Percentiles rank a stretch among this genome's conserved stretches.
Evolutionary conservation across 306 rosid genomes (phyloP).

Genomic region (Clitoria ternatea): DNA sequence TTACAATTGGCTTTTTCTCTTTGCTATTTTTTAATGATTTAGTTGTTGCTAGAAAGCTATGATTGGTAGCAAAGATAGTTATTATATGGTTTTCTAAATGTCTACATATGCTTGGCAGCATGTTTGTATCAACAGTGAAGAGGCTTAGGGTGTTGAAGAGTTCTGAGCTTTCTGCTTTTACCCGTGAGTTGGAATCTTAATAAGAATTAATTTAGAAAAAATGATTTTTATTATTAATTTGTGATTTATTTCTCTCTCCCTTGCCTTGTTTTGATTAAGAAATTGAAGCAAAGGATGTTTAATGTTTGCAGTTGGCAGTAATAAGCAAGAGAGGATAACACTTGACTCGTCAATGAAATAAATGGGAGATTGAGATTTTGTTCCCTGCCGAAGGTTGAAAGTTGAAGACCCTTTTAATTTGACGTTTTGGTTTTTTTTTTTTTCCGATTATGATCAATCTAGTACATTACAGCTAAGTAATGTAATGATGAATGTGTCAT

Average conservation of each 20-base stretch:
- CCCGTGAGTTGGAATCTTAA: slow-evolving; percentile 59
- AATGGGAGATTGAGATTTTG: slow-evolving; percentile 13
- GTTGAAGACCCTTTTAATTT: slow-evolving; percentile 23
- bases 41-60: slow-evolving; percentile 15
- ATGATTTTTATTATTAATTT: no score
- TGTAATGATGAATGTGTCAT: slow-evolving; percentile 28
- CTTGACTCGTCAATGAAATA: slow-evolving; percentile 33
- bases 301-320: slow-evolving; percentile 36
- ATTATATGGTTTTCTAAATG: background rate
- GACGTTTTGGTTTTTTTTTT: slow-evolving; percentile 32
- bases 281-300: background rate
- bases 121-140: slow-evolving; percentile 88
- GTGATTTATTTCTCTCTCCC: background rate
- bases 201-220: background rate
- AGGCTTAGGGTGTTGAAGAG: slow-evolving; percentile 94
- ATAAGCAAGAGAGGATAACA: slow-evolving; percentile 45
- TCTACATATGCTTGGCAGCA: slow-evolving; percentile 49
- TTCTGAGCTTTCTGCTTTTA: slow-evolving; percentile 76
- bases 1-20: slow-evolving; percentile 2
- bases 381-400: slow-evolving; percentile 20
- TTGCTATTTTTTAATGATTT: background rate
- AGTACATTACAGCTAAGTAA: slow-evolving; percentile 35
- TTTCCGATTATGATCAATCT: slow-evolving; percentile 19
- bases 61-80: background rate
- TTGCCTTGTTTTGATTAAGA: background rate